Evolutionary conservation across 441 rosid species (phyloP).

Genomic region (Euphorbia corollata): DNA sequence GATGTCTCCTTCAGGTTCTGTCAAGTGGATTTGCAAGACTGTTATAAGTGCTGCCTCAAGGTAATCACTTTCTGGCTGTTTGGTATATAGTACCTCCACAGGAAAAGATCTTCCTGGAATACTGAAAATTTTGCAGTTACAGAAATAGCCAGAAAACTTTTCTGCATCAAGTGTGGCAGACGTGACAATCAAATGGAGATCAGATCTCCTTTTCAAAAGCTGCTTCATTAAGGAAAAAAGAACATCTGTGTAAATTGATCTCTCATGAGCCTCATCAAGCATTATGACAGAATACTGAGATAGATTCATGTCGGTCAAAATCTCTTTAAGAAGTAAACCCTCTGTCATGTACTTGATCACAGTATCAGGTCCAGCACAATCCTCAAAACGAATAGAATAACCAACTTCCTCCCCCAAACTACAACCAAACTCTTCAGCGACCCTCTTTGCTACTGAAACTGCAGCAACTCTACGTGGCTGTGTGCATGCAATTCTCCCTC

Average conservation of each 20-base stretch:
- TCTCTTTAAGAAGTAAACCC: constrained; percentile 72
- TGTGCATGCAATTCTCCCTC: constrained; percentile 75
- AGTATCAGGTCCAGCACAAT: constrained; percentile 76
- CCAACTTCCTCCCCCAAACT: constrained; percentile 77
- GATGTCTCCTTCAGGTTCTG: constrained; percentile 76
- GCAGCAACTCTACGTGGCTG: constrained; percentile 87
- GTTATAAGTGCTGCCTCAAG: constrained; percentile 69
- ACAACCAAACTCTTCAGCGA: constrained; percentile 79
- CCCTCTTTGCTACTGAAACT: constrained; percentile 77
- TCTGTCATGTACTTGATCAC: constrained; percentile 87
- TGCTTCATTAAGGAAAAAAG: constrained; percentile 71
- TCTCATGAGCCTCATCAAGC: constrained; percentile 91
- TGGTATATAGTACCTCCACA: constrained; percentile 67
- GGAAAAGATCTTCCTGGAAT: constrained; percentile 83
- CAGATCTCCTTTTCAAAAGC: constrained; percentile 56
- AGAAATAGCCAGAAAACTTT: constrained; percentile 73
- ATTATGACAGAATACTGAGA: constrained; percentile 66
- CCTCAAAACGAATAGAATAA: constrained; percentile 71
- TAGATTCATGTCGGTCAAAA: constrained; percentile 51
- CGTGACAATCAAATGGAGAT: constrained; percentile 68
- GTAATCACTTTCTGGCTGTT: constrained; percentile 76
- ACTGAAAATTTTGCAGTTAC: constrained; percentile 63
- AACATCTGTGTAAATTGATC: constrained; percentile 76
- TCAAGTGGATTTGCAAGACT: constrained; percentile 72
- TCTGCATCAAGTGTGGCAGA: constrained; percentile 84